Evolutionary conservation across 352 stramenopile genomes (phyloP), one percentile per base, ranked within the genome.

Genomic region (Pythium vanterpoolii): DNA sequence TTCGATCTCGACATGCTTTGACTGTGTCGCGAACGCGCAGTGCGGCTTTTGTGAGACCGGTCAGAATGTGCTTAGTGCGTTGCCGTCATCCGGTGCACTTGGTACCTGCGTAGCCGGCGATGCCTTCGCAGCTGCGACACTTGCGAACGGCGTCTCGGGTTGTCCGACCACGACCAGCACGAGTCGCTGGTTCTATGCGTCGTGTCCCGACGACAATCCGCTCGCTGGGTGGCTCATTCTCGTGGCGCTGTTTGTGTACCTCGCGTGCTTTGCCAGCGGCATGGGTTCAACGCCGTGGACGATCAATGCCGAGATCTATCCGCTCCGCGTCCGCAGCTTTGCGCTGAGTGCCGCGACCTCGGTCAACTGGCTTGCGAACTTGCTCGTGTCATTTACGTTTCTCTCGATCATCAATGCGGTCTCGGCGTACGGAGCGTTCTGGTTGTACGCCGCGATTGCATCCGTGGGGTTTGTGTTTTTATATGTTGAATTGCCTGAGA

Each of bases 261-360:
- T 93, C 4, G 81, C 81, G 4, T 90, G 69, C 52, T 93, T 93
- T 55, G 84, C 81, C 14, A 87, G 76, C 44, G 84, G 81, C 53
- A 91, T 93, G 81, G 84, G 85, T 5, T 87, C 76, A 28, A 89
- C 98, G 73, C 93, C 95, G 1, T 98, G 94, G 94, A 98, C 90
- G 1, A 94, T 98, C 59, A 97, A 97, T 66, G 84, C 87, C 28
- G 95, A 98, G 72, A 98, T 98, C 63, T 98, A 97, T 68, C 89
- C 90, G 7, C 71, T 96, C 8, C 74, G 85, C 31, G 83, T 89
- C 19, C 90, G 95, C 33, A 96, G 85, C 28, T 77, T 96, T 19
- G 87, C 83, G 8, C 80, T 97, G 2, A 96, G 86, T 51, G 63
- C 89, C 8, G 83, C 90, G 5, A 98, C 95, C 16, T 87, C 87